Base-by-base conservation (phyloP, 1,284 basidiomycete species). In the Coriolopsis trogii region DNA sequence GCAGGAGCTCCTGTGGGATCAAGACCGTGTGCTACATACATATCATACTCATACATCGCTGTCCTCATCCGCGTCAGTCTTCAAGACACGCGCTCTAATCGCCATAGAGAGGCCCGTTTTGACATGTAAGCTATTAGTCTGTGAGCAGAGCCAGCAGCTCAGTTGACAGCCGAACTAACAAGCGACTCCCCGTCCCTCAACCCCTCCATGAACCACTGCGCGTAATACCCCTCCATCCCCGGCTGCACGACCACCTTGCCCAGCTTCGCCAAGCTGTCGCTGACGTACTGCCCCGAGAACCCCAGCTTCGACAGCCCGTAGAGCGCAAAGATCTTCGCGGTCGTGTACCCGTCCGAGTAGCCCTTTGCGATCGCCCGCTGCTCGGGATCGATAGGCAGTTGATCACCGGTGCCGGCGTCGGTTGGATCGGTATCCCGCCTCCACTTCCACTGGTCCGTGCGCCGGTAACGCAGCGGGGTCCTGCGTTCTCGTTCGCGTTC, bases 251-350 rank as follows among this genome's bases (percentile, higher is more conserved):
- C 63, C 20, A 37, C 51, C 3, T 67, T 64, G 3, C 76, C 75
- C 37, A 76, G 69, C 20, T 61, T 66, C 10, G 60, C 57, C 26
- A 81, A 63, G 37, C 71, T 76, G 58, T 89, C 84, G 21, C 40
- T 53, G 23, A 87, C 77, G 64, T 82, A 89, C 62, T 91, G 87
- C 8, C 75, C 78, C 9, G 68, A 68, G 66, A 89, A 90, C 3
- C 87, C 87, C 0, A 91, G 75, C 58, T 77, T 79, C 23, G 84
- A 87, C 60, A 75, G 72, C 28, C 73, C 73, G 46, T 77, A 70
- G 24, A 72, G 66, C 3, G 83, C 84, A 63, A 91, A 89, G 13
- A 77, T 74, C 63, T 78, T 79, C 4, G 84, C 84, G 0, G 85
- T 81, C 15, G 74, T 67, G 62, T 80, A 82, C 1, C 89, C 88